Evolutionary conservation across 192 early-diverging fungal genomes (phyloP), one percentile per base, ranked within the genome.

Genomic region (Fimicolochytrium jonesii): DNA sequence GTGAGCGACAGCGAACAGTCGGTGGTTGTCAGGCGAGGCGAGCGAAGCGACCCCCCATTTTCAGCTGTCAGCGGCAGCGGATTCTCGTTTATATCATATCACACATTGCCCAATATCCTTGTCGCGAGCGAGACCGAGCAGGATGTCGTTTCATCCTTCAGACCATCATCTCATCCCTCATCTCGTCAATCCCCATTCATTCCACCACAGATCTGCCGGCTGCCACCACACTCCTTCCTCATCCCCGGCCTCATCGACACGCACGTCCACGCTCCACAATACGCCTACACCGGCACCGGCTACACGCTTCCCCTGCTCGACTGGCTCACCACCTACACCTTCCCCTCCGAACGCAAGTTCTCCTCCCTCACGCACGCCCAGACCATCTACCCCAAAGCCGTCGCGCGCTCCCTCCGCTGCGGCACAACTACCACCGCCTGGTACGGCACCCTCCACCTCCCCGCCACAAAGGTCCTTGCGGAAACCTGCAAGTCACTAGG

Each of bases 261-360:
- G 17, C 95, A 97, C 70, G 87, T 87, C 44, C 95, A 97, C 67
- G 92, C 92, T 32, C 87, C 95, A 20, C 95, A 97, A 78, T 91
- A 88, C 61, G 76, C 87, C 15, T 94, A 88, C 64, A 76, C 88
- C n/a, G 95, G 93, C 30, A 88, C 87, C 9, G 95, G 93, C 23
- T 87, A 89, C 72, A 90, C 92, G 57, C 75, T 95, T 42, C 90
- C 90, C 23, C 72, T 97, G 50, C 84, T 97, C 31, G 83, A 91
- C 31, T 92, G 92, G 94, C 82, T 94, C 30, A 74, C 91, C 29
- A 89, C 77, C 30, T 93, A 94, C 77, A 93, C 92, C 13, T 97
- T 95, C 80, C 92, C 90, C 30, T 70, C 77, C 28, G 95, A 97
- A 64, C 73, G 84, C 58, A 70, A 78, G 47, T 94, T 92, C 61